A percentile compares a stretch with the other conserved stretches of the same genome.
phyloP scores from a whole-genome alignment of 163 green algal genomes.

The Coccomyxa subellipsoidea region DNA sequence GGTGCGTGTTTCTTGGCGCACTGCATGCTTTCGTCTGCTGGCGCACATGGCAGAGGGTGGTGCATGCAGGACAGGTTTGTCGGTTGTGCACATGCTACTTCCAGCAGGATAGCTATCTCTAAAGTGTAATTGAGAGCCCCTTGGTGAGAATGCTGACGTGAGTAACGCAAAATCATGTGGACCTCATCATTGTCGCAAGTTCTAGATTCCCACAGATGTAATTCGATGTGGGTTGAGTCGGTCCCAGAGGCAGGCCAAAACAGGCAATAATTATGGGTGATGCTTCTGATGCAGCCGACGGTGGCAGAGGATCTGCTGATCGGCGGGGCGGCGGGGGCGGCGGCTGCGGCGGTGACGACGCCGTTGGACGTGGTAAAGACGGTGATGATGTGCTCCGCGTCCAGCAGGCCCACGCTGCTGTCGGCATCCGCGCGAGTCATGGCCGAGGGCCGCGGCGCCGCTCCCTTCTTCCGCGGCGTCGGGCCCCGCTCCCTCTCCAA shows the following conservation, averaged over 20 bases:
- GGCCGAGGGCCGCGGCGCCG: neutral
- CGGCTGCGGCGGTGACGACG: slow-evolving; percentile 84
- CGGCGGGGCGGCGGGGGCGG: slow-evolving; percentile 69
- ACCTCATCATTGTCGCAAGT: too few species aligned
- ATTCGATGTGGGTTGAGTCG: too few species aligned
- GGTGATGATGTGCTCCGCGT: slow-evolving; percentile 91
- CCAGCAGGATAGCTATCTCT: too few species aligned
- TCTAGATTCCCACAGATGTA: too few species aligned
- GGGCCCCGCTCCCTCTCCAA: slow-evolving; percentile 83
- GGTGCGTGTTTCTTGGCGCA: neutral
- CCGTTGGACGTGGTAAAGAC: slow-evolving; percentile 96
- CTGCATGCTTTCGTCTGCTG: too few species aligned
- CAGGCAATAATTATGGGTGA: neutral
- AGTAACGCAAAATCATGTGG: too few species aligned
- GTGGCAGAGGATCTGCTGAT: slow-evolving; percentile 85
- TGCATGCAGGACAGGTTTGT: neutral
- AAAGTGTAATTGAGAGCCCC: too few species aligned
- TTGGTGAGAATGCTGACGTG: too few species aligned
- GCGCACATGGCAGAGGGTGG: neutral
- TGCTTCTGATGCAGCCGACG: neutral
- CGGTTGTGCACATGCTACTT: too few species aligned
- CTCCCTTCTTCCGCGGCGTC: slow-evolving; percentile 56
- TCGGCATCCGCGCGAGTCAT: slow-evolving; percentile 26
- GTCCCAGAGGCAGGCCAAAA: neutral
- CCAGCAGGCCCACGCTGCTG: slow-evolving; percentile 65